phyloP scores from a whole-genome alignment of 108 stramenopile genomes.

The Conticribra guillardii region DNA sequence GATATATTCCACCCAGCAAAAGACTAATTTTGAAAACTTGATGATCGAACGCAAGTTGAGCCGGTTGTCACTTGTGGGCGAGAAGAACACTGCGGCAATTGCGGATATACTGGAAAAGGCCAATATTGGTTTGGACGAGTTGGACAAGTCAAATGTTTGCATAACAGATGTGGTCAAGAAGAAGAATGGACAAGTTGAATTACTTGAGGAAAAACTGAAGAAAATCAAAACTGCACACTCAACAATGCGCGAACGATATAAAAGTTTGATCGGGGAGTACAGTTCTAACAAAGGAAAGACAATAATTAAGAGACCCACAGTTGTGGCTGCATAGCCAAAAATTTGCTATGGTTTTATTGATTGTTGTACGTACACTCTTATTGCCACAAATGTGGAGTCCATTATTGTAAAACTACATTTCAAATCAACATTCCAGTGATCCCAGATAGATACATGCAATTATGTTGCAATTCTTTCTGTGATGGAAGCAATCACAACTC shows the following conservation, averaged over 20 bases:
- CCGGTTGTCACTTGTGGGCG: conserved; percentile 47
- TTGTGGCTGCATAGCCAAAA: no score
- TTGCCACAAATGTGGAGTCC: no score
- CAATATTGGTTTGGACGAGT: conserved; percentile 55
- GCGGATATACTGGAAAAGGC: conserved; percentile 69
- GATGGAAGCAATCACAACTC: conserved; percentile 65
- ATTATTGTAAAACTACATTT: no score
- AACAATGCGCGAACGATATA: conserved; percentile 15
- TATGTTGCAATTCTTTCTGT: conserved; percentile 64
- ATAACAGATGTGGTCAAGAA: conserved; percentile 35
- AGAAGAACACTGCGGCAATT: conserved; percentile 66
- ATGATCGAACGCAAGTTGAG: conserved; percentile 77
- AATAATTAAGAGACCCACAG: neutral
- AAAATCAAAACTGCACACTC: conserved; percentile 26
- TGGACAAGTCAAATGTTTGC: conserved; percentile 36
- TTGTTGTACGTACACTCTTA: no score
- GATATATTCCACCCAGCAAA: conserved; percentile 72
- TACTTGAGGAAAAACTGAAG: conserved; percentile 24
- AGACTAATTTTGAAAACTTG: conserved; percentile 72
- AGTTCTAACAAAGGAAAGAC: neutral
- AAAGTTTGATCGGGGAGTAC: conserved; percentile 11
- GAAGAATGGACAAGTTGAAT: conserved; percentile 23
- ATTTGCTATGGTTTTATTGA: neutral
- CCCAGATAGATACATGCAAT: no score
- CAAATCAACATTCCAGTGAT: no score